phyloP scores from a whole-genome alignment of 805 yeast species.

The Wickerhamomyces silvicola region DNA sequence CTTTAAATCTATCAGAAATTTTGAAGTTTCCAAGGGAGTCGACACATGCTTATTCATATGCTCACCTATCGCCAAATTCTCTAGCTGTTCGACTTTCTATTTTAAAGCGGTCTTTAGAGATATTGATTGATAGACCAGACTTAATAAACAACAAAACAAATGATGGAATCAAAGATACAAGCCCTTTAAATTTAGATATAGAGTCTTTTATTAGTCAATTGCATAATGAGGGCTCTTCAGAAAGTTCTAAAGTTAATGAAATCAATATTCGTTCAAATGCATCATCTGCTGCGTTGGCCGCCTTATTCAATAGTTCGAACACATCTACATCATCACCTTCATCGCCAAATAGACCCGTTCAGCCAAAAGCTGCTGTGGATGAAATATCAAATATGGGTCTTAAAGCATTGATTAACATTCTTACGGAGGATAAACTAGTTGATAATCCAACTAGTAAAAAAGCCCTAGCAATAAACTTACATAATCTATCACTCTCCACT shows the following conservation, averaged over 20 bases:
- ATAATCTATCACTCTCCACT: conserved; percentile 47
- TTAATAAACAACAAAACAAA: conserved; percentile 8
- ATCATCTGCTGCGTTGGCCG: conserved; percentile 33
- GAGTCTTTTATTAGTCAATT: conserved; percentile 20
- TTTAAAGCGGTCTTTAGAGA: conserved; percentile 68
- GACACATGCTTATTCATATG: conserved; percentile 79
- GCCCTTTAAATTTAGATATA: conserved; percentile 19
- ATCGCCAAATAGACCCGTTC: conserved; percentile 2
- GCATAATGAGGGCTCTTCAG: conserved; percentile 9
- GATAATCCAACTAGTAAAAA: conserved; percentile 27
- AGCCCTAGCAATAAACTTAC: conserved; percentile 44
- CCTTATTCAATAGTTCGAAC: conserved; percentile 19
- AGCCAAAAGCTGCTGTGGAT: not conserved
- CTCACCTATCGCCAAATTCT: conserved; percentile 75
- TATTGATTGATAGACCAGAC: conserved; percentile 38
- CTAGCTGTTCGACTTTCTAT: conserved; percentile 70
- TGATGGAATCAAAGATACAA: conserved; percentile 1
- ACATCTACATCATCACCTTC: conserved; percentile 5
- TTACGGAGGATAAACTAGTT: conserved; percentile 31
- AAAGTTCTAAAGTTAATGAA: conserved; percentile 4
- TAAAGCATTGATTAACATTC: conserved; percentile 40
- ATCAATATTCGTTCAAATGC: conserved; percentile 30
- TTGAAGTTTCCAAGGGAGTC: conserved; percentile 69
- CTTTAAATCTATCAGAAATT: conserved; percentile 35
- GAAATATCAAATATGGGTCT: conserved; percentile 20